Evolutionary conservation across 192 early-diverging fungal species (phyloP).

Genomic region (Coemansia sp.): DNA sequence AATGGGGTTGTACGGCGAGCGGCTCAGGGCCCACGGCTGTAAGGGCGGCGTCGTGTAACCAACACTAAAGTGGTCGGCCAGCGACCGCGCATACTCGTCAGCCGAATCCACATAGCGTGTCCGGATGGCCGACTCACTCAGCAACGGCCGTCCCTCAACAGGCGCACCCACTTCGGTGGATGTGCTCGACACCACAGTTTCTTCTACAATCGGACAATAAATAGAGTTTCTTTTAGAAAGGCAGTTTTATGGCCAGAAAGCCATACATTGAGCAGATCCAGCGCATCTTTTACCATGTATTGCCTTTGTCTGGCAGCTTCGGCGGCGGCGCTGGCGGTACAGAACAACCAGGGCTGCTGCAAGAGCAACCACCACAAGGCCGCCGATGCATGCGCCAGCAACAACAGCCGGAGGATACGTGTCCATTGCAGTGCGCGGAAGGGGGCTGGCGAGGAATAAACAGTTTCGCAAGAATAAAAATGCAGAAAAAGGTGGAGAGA

Average conservation of each 20-base stretch:
- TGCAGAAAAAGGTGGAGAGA: not conserved
- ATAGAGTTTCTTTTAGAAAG: not conserved
- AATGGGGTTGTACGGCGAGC: conserved; percentile 14
- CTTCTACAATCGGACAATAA: conserved; percentile 11
- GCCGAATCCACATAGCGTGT: conserved; percentile 34
- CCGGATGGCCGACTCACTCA: conserved; percentile 48
- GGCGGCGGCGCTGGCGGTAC: conserved; percentile 12
- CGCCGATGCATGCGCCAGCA: conserved; percentile 21
- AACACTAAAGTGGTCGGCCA: conserved; percentile 18
- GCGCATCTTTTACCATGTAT: conserved; percentile 16
- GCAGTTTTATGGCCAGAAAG: not conserved
- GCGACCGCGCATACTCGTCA: conserved; percentile 48
- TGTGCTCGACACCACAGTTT: conserved; percentile 4
- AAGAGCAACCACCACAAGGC: conserved; percentile 11
- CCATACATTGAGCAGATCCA: not conserved
- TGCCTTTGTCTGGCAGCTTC: conserved; percentile 5
- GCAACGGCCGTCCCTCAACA: conserved; percentile 44
- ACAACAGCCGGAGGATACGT: conserved; percentile 9
- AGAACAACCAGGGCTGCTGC: conserved; percentile 5
- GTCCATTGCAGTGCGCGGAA: not conserved
- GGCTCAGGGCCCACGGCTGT: conserved; percentile 11
- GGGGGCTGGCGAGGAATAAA: not conserved
- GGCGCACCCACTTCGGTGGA: not conserved
- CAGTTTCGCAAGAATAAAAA: not conserved
- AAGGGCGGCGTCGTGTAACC: conserved; percentile 4